Evolutionary conservation across 371 early-diverging fungal species (phyloP).

Genomic region (Syncephalastrum racemosum): DNA sequence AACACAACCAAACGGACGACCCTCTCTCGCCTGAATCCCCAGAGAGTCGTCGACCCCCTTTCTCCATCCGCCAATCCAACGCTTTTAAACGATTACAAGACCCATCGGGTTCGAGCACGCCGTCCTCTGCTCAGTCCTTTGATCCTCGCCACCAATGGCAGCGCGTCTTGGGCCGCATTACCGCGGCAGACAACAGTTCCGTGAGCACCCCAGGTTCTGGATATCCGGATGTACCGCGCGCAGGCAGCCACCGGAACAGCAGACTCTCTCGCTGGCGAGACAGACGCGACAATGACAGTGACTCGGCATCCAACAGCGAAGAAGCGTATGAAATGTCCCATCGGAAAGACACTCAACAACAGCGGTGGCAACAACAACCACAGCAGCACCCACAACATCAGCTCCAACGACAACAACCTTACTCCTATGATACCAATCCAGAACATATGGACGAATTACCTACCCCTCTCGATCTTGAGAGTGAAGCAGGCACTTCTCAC

Average conservation of each 20-base stretch:
- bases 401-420: neutral
- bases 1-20: constrained; percentile 2
- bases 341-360: neutral
- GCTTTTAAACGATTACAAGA: neutral
- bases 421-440: too few relatives aligned
- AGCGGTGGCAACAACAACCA: constrained; percentile 2
- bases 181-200: constrained; percentile 1
- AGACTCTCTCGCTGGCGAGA: neutral
- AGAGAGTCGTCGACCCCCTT: neutral
- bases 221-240: neutral
- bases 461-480: constrained; percentile 1
- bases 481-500: constrained; percentile 6
- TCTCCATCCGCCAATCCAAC: too few relatives aligned
- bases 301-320: too few relatives aligned
- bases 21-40: constrained; percentile 26
- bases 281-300: neutral
- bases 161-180: constrained; percentile 24
- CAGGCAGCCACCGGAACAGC: neutral
- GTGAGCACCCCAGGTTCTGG: too few relatives aligned
- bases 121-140: neutral
- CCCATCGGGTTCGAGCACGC: neutral
- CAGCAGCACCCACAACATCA: neutral
- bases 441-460: neutral
- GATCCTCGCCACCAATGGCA: constrained; percentile 37
- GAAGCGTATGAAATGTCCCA: too few relatives aligned